Percentiles rank a stretch among this genome's conserved stretches.
Conservation (phyloP, 495 filamentous ascomycete species). For the Lindgomyces ingoldianus region DNA sequence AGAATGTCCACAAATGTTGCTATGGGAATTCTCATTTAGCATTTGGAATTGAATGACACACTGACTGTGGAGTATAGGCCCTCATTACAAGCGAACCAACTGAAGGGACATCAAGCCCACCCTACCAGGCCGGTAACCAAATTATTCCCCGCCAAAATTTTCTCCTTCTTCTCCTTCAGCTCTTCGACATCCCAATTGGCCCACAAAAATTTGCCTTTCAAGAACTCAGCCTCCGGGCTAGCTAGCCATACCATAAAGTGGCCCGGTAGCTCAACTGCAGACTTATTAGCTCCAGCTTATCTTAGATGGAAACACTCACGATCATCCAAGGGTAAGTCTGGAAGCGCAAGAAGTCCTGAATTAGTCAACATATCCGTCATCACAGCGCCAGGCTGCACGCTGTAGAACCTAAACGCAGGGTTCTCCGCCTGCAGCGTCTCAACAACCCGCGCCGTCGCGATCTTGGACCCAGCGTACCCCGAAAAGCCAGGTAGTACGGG, state of each 20-base stretch:
- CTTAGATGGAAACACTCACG: conserved; percentile 36
- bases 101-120: no score
- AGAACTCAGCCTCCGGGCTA: conserved; percentile 51
- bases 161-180: conserved; percentile 46
- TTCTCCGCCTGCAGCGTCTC: conserved; percentile 45
- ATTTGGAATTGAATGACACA: no score
- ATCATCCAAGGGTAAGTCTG: conserved; percentile 45
- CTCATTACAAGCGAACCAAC: no score
- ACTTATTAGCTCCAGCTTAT: conserved; percentile 19
- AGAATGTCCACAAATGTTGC: no score
- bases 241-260: conserved; percentile 56
- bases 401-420: conserved; percentile 47
- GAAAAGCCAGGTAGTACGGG: conserved; percentile 38
- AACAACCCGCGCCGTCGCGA: conserved; percentile 48
- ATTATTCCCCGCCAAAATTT: conserved; percentile 43
- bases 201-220: conserved; percentile 54
- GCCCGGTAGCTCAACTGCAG: conserved; percentile 46
- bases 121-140: conserved; percentile 23
- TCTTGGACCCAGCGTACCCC: conserved; percentile 49
- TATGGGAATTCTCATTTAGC: no score
- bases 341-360: conserved; percentile 44
- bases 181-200: conserved; percentile 60
- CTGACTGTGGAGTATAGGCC: no score
- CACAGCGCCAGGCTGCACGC: conserved; percentile 53
- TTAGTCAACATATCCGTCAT: conserved; percentile 50